Base-by-base conservation (phyloP, 257 asterid genomes). In the Rehmannia glutinosa region DNA sequence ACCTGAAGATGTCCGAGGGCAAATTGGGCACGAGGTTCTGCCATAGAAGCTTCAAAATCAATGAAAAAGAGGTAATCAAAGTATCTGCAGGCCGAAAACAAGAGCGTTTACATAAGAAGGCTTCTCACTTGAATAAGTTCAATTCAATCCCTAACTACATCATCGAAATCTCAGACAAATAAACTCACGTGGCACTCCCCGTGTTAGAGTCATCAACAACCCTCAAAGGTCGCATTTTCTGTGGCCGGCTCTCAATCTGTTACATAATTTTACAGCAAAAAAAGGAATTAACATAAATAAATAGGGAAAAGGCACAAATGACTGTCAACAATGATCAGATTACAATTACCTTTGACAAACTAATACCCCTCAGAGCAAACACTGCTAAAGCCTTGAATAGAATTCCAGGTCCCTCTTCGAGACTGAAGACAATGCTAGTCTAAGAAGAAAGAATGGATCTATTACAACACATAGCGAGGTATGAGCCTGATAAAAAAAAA, bases 231-330 rank as follows among this genome's bases (percentile, higher is more conserved):
- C 87, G 83, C 66, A 78, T 85, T 76, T 75, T 88, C 75, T 85
- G 97, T 12, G 99, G 99, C 35, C 97, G 82, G 84, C 99, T 94
- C 79, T 94, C 99, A 42, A 94, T 94, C 99, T 94, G 82, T 64
- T 17, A 27, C 52, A 42, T 13, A 55, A 66, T 52, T 64, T 64
- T 53, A 16, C 21, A 46, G 38, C 11, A n/a, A 24, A 21, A 33
- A 67, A 54, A 32, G 33, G 46, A 45, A 46, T 55, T 56, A 38
- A 36, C 20, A 56, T 21, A 57, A 3, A 33, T 1, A 28, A 17
- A 19, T 57, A 32, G 11, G 25, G 38, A 28, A 61, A 70, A 50
- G 65, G 73, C 42, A 32, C 33, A 45, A n/a, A n/a, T n/a, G n/a
- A n/a, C n/a, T n/a, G n/a, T n/a, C 5, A 61, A 19, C 23, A 35